Conservation (phyloP, 805 yeast genomes). For the Jamesozyma jinghongensis region DNA sequence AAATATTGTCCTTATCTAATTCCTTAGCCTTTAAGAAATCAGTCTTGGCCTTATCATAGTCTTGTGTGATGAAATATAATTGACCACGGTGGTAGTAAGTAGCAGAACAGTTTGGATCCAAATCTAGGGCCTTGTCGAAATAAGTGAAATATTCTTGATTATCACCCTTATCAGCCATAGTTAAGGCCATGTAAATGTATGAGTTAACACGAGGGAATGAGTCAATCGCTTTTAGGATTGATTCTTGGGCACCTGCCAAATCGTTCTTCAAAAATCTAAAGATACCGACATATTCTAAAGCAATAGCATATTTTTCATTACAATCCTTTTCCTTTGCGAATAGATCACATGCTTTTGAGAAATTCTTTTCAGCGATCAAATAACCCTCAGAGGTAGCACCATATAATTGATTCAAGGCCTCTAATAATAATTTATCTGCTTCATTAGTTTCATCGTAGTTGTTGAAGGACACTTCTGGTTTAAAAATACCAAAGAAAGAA, state of each 20-base stretch:
- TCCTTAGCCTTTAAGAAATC: slow-evolving; percentile 72
- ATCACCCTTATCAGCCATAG: slow-evolving; percentile 72
- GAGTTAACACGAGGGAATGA: slow-evolving; percentile 73
- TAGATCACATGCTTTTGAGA: slow-evolving; percentile 50
- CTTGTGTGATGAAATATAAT: slow-evolving; percentile 71
- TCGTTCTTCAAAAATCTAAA: slow-evolving; percentile 76
- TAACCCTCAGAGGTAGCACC: slow-evolving; percentile 35
- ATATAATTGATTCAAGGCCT: slow-evolving; percentile 52
- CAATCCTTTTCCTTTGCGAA: slow-evolving; percentile 28
- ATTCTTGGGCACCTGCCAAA: slow-evolving; percentile 51
- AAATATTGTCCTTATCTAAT: slow-evolving; percentile 65
- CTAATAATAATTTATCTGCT: slow-evolving; percentile 54
- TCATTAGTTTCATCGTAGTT: slow-evolving; percentile 44
- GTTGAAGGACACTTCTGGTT: slow-evolving; percentile 42
- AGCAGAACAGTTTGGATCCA: slow-evolving; percentile 69
- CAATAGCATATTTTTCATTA: slow-evolving; percentile 46
- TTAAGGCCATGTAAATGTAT: slow-evolving; percentile 70
- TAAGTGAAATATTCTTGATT: slow-evolving; percentile 59
- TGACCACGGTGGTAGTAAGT: slow-evolving; percentile 93
- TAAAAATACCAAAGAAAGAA: slow-evolving; percentile 84
- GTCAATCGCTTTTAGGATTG: slow-evolving; percentile 55
- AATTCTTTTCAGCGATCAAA: slow-evolving; percentile 31
- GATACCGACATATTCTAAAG: slow-evolving; percentile 77
- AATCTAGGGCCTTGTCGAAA: slow-evolving; percentile 60
- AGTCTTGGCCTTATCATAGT: slow-evolving; percentile 58